Evolutionary conservation across 805 yeast genomes (phyloP), one percentile per base, ranked within the genome.

Genomic region (Nadsonia fulvescens): DNA sequence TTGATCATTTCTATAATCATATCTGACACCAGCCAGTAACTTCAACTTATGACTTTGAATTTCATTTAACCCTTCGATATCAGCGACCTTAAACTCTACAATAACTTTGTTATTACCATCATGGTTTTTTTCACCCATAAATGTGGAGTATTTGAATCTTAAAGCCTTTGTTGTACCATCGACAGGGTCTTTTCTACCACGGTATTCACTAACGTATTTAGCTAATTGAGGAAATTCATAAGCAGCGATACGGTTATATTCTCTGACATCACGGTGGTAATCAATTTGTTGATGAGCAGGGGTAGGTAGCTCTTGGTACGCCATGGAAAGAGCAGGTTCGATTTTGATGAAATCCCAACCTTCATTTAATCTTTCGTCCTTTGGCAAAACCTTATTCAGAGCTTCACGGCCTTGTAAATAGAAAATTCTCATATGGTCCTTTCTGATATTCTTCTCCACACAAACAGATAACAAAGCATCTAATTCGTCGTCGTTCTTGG

Each of bases 161-260:
- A 82, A 54, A 19, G 38, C 35, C 14, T 40, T 42, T 12, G 34
- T 23, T 16, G 18, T 18, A n/a, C 27, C 18, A 10, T 33, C 37
- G 8, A 57, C 56, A 12, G 72, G 72, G 17, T 42, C 47, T 54
- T 77, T 83, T 32, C 25, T 24, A 17, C 16, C 25, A 7, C 17
- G 25, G n/a, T n/a, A n/a, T n/a, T n/a, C n/a, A 10, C 14, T 4
- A 4, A 30, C 33, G 46, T 61, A 76, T 47, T 79, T 70, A 21
- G 72, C 70, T 36, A 89, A 59, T 30, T 69, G 63, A 5, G 98
- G 98, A 59, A 86, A 63, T 47, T 86, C 96, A 52, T 74, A 86
- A 0, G 95, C 94, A 7, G 91, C 79, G 22, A 79, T 59, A 40
- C 95, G 64, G 43, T 72, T 72, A 41, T 72, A 69, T 36, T 75